These are phyloP conservation scores for Letharia columbiana DNA, from an alignment of 495 filamentous ascomycete genomes.

Conservation along the genomic window DNA sequence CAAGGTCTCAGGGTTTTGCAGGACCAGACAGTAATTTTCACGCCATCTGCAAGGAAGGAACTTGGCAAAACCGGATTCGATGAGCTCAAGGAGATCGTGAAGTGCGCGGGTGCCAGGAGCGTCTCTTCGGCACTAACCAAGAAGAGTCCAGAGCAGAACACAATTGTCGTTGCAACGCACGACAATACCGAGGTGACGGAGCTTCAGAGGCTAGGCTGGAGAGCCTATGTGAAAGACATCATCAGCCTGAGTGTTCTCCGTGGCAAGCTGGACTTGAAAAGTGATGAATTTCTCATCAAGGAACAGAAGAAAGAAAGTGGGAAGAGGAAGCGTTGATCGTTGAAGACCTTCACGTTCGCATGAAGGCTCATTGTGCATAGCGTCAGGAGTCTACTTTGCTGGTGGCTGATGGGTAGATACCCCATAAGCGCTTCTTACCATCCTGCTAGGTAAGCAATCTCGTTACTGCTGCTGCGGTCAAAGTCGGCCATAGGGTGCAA, in stretches of 20 bases:
- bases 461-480: too few species aligned
- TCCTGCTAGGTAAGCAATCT: not conserved
- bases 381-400: not conserved
- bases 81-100: conserved; percentile 32
- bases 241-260: conserved; percentile 25
- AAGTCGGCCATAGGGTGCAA: too few species aligned
- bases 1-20: conserved; percentile 24
- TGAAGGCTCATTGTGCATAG: not conserved
- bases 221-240: conserved; percentile 18
- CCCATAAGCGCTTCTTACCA: not conserved
- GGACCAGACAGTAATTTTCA: conserved; percentile 30
- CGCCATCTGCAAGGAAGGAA: conserved; percentile 28
- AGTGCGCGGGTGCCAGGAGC: conserved; percentile 25
- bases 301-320: conserved; percentile 2
- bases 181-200: conserved; percentile 3
- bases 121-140: conserved; percentile 14
- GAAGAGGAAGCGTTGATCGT: conserved; percentile 15
- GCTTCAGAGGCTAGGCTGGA: conserved; percentile 12
- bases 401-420: conserved; percentile 5
- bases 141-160: conserved; percentile 11
- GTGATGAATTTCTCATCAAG: conserved; percentile 19
- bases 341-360: too few species aligned
- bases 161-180: conserved; percentile 17
- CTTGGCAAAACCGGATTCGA: conserved; percentile 25
- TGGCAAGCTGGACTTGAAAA: conserved; percentile 18